Evolutionary conservation across 768 basidiomycete species (phyloP).

Genomic region (Serendipita sp.): DNA sequence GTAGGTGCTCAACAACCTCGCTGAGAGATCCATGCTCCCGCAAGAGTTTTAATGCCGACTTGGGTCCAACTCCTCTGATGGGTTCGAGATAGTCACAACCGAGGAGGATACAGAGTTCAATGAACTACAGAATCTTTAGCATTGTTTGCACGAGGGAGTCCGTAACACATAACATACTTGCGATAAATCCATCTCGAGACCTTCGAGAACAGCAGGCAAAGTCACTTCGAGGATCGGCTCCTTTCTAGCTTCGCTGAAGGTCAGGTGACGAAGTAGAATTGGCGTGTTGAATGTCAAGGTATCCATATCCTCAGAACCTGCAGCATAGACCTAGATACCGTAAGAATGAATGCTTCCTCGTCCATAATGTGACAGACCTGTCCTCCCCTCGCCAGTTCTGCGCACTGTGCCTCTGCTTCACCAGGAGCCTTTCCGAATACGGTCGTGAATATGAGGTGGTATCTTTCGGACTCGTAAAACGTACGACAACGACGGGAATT

Average conservation of each 20-base stretch:
- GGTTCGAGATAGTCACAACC: constrained; percentile 99
- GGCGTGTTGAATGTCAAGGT: constrained; percentile 91
- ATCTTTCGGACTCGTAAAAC: constrained; percentile 16
- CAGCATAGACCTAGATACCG: constrained; percentile 64
- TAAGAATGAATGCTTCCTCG: neutral
- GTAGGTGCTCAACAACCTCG: constrained; percentile 58
- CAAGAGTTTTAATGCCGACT: constrained; percentile 84
- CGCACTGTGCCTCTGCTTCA: constrained; percentile 97
- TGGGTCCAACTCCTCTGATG: constrained; percentile 92
- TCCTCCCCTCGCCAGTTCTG: constrained; percentile 90
- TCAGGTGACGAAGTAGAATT: constrained; percentile 84
- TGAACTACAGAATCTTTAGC: constrained; percentile 41
- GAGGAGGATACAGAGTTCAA: constrained; percentile 87
- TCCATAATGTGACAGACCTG: constrained; percentile 33
- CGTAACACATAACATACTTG: constrained; percentile 30
- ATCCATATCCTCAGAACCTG: constrained; percentile 99
- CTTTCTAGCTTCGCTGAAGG: constrained; percentile 96
- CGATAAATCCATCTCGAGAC: constrained; percentile 84
- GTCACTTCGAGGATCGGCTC: constrained; percentile 87
- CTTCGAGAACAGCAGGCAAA: constrained; percentile 66
- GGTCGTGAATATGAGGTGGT: neutral
- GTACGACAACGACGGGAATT: constrained; percentile 81
- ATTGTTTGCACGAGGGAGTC: neutral
- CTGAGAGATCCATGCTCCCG: constrained; percentile 62
- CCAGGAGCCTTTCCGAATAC: constrained; percentile 67